phyloP scores from a whole-genome alignment of 2,329 filamentous ascomycete genomes.

The Ceratocystis harringtonii region DNA sequence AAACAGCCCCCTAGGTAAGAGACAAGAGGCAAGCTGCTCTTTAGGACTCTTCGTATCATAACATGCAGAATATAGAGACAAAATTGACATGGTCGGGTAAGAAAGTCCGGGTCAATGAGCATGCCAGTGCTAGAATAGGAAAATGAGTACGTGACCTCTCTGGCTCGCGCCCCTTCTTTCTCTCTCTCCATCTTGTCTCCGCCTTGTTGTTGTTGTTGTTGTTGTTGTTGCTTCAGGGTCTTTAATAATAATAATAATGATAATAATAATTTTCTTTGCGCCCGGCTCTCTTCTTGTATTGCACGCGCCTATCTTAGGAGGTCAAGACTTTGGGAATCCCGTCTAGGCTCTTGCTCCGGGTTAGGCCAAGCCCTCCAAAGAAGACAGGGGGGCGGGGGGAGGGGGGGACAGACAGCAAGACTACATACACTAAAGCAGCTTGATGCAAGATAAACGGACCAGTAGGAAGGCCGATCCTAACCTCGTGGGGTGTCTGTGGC shows the following conservation, averaged over 20 bases:
- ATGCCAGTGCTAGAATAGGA: neutral
- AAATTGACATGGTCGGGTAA: neutral
- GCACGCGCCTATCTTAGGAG: neutral
- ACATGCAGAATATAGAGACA: neutral
- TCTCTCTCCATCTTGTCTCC: neutral
- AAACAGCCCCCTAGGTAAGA: neutral
- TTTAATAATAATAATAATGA: too few species aligned
- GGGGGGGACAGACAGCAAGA: neutral
- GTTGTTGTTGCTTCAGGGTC: neutral
- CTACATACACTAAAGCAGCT: neutral
- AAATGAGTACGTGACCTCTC: neutral
- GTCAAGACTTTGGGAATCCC: constrained; percentile 3
- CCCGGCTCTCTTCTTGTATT: too few species aligned
- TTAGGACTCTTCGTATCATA: neutral
- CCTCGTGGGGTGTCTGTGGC: constrained; percentile 4
- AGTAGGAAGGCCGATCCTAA: neutral
- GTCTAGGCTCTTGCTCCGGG: constrained; percentile 1
- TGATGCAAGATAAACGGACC: neutral
- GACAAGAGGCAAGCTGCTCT: neutral
- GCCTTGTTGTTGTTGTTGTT: neutral
- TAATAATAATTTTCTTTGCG: neutral
- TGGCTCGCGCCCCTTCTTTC: neutral
- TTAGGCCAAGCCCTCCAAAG: neutral
- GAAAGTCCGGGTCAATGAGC: neutral
- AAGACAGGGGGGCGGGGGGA: neutral